Evolutionary conservation across 371 early-diverging fungal genomes (phyloP), one percentile per base, ranked within the genome.

Genomic region (Lichtheimia ornata): DNA sequence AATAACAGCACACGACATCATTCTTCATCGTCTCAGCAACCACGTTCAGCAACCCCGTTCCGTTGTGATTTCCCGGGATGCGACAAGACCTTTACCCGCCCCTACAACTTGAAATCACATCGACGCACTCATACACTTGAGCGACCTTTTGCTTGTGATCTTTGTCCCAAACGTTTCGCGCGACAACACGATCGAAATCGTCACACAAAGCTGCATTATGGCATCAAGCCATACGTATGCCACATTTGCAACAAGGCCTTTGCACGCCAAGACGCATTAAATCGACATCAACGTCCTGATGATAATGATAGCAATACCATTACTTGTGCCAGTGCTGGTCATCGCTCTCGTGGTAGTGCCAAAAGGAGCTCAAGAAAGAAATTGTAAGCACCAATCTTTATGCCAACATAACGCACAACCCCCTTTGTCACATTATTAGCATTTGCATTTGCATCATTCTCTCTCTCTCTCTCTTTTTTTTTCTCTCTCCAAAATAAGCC

Each of bases 171-270:
- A 51, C 76, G 83, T 4, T 91, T 93, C 72, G 82, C 87, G 2
- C 83, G 91, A 1, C 85, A 86, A 28, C 89, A 91, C 65, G 91
- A 95, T 72, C 81, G 94, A 43, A 94, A 93, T 66, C 77, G 97
- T 27, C 95, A 96, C 69, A 60, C 73, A 1, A 88, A 88, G 57
- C 77, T 88, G 18, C 89, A 90, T 56, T 76, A 74, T 50, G 89
- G 88, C 18, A 73, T 85, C 58, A 89, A 88, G 62, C 86, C 88
- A 15, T 87, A 78, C 64, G 67, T 69, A 20, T 90, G 91, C 42
- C 58, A 62, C 9, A 71, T 77, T 45, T 95, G 94, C 61, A 64
- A 77, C 12, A 92, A 91, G 63, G 66, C 81, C 0, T 94, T 94
- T 77, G 87, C 92, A 49, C 75, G 94, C 30, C 86, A 83, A 42